A percentile compares a stretch with the other conserved stretches of the same genome.
phyloP scores from a whole-genome alignment of 192 early-diverging fungal genomes.

The Diversispora epigaea region DNA sequence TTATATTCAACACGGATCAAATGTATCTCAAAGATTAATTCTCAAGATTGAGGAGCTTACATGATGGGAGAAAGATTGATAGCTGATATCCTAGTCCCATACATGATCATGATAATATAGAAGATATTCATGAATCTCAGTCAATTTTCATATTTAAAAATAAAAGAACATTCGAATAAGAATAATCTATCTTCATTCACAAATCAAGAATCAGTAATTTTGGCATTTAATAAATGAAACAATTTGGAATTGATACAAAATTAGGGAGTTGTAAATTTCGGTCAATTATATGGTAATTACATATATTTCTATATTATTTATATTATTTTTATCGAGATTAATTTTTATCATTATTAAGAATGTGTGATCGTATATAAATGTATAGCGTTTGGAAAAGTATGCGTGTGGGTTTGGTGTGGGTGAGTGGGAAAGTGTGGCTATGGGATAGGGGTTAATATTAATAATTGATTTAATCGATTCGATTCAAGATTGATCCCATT shows the following conservation, averaged over 20 bases:
- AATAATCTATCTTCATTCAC: constrained; percentile 67
- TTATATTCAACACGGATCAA: too few species aligned
- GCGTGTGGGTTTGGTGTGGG: background rate
- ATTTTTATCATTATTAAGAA: constrained; percentile 48
- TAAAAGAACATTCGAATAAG: background rate
- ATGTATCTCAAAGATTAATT: too few species aligned
- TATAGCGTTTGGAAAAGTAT: constrained; percentile 79
- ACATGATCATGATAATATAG: too few species aligned
- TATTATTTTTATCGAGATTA: background rate
- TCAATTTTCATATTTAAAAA: too few species aligned
- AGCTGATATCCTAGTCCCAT: too few species aligned
- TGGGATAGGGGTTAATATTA: too few species aligned
- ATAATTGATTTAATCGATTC: constrained; percentile 12
- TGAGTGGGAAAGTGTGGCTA: too few species aligned
- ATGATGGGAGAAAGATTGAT: too few species aligned
- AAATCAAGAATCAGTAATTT: constrained; percentile 80
- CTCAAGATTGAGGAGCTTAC: too few species aligned
- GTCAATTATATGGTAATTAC: too few species aligned
- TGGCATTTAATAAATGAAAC: constrained; percentile 62
- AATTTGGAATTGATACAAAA: constrained; percentile 54
- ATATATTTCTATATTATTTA: background rate
- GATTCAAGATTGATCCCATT: constrained; percentile 93
- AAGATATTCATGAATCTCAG: too few species aligned
- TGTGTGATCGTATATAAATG: constrained; percentile 96
- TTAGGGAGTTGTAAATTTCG: constrained; percentile 84